Conservation (phyloP, 352 stramenopile species). For the Globisporangium barbulae region DNA sequence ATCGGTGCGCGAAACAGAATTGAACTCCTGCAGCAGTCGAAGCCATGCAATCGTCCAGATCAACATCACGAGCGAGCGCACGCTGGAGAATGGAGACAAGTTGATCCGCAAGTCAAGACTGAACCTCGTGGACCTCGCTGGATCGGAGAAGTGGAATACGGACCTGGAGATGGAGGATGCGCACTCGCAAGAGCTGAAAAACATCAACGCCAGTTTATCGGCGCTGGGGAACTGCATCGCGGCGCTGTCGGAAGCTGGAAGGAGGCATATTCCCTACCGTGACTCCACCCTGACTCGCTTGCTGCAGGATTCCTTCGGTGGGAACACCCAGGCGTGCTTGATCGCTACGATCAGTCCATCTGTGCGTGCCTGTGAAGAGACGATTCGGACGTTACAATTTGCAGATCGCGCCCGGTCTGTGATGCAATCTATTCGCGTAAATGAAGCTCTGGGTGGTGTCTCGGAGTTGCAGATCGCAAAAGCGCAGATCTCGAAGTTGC, state of each 20-base stretch:
- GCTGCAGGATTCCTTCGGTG: conserved; percentile 80
- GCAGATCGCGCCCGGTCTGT: conserved; percentile 67
- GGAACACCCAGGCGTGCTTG: conserved; percentile 67
- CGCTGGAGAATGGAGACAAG: conserved; percentile 30
- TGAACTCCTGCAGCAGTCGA: conserved; percentile 85
- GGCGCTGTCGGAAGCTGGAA: conserved; percentile 64
- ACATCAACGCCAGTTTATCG: conserved; percentile 90
- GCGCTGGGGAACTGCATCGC: conserved; percentile 91
- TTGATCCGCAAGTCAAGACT: conserved; percentile 46
- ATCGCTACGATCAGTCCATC: conserved; percentile 67
- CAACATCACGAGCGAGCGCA: conserved; percentile 49
- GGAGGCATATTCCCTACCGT: conserved; percentile 90
- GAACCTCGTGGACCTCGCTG: conserved; percentile 79
- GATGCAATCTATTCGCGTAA: conserved; percentile 72
- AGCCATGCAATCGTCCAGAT: conserved; percentile 92
- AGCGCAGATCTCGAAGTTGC: conserved; percentile 53
- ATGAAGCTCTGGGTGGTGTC: conserved; percentile 43
- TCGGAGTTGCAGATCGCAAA: conserved; percentile 60
- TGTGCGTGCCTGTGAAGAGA: conserved; percentile 50
- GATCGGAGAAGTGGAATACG: conserved; percentile 85
- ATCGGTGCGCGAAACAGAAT: conserved; percentile 77
- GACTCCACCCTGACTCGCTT: conserved; percentile 88
- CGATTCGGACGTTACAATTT: conserved; percentile 76
- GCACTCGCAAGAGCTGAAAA: conserved; percentile 80
- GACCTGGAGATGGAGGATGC: conserved; percentile 66